phyloP scores from a whole-genome alignment of 1,284 basidiomycete genomes.

The Anthracocystis panici-leucophaei region DNA sequence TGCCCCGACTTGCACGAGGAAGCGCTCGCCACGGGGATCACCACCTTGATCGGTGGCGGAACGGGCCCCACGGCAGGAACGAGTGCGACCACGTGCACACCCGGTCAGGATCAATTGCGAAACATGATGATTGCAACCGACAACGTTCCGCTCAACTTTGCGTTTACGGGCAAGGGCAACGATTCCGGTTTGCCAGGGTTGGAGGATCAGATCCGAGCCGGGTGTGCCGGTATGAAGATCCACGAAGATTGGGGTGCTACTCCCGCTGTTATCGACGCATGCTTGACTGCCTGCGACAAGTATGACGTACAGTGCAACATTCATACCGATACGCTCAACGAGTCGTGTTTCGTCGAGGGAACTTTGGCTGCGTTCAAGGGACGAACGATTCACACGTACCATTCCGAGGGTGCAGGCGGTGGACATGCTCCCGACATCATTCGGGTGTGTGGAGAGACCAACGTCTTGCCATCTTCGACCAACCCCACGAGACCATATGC shows the following conservation, averaged over 20 bases:
- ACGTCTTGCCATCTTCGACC: conserved; percentile 96
- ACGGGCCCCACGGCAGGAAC: conserved; percentile 92
- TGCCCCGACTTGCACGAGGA: conserved; percentile 85
- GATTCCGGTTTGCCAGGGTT: conserved; percentile 80
- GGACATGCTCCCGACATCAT: conserved; percentile 99
- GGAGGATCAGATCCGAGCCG: conserved; percentile 86
- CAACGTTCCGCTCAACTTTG: conserved; percentile 89
- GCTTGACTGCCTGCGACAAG: conserved; percentile 84
- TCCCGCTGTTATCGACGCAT: conserved; percentile 83
- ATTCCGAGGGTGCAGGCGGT: conserved; percentile 73
- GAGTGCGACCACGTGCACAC: conserved; percentile 94
- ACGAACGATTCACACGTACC: conserved; percentile 88
- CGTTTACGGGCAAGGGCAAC: conserved; percentile 83
- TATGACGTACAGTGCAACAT: conserved; percentile 98
- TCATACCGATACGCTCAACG: conserved; percentile 85
- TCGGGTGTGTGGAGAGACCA: conserved; percentile 87
- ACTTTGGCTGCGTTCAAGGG: conserved; percentile 91
- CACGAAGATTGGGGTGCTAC: conserved; percentile 99
- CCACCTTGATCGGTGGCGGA: conserved; percentile 71
- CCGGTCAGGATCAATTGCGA: conserved; percentile 70
- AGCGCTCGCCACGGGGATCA: conserved; percentile 73
- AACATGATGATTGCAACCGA: conserved; percentile 77
- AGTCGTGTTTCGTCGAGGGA: conserved; percentile 85
- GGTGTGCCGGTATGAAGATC: conserved; percentile 90
- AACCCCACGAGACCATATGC: conserved; percentile 96